Evolutionary conservation across 306 rosid species (phyloP).

Genomic region (Rosa lucieae): DNA sequence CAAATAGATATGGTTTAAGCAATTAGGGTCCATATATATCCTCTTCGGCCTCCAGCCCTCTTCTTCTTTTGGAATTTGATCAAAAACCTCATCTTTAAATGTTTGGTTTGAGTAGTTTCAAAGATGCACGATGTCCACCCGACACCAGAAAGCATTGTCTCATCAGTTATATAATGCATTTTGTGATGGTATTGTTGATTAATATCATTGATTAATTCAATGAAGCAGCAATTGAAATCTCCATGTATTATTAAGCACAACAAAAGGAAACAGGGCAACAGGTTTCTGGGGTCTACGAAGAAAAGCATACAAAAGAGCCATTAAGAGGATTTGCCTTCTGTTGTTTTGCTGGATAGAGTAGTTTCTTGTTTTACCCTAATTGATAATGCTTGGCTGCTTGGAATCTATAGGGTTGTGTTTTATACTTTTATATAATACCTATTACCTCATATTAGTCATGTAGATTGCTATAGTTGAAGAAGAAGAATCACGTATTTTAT

Average conservation of each 20-base stretch:
- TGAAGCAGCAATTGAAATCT: neutral
- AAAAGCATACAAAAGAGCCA: slow-evolving; percentile 9
- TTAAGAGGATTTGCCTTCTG: neutral
- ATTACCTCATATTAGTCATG: neutral
- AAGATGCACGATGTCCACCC: slow-evolving; percentile 21
- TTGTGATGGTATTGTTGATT: neutral
- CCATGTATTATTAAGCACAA: neutral
- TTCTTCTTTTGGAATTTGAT: slow-evolving; percentile 27
- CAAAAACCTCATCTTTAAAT: slow-evolving; percentile 11
- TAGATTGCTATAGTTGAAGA: neutral
- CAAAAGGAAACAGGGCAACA: neutral
- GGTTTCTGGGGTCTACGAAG: slow-evolving; percentile 1
- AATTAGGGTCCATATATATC: slow-evolving; percentile 7
- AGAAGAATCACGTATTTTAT: neutral
- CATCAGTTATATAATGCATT: neutral
- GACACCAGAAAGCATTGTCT: neutral
- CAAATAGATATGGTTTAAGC: slow-evolving; percentile 10
- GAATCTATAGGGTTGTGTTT: neutral
- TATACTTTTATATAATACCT: too few species aligned
- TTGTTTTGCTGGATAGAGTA: neutral
- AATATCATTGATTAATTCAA: too few species aligned
- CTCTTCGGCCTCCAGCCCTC: slow-evolving; percentile 10
- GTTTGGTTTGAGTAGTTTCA: slow-evolving; percentile 20
- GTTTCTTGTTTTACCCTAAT: neutral
- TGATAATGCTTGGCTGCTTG: neutral